phyloP scores from a whole-genome alignment of 441 rosid species.

The Kokia cookei region DNA sequence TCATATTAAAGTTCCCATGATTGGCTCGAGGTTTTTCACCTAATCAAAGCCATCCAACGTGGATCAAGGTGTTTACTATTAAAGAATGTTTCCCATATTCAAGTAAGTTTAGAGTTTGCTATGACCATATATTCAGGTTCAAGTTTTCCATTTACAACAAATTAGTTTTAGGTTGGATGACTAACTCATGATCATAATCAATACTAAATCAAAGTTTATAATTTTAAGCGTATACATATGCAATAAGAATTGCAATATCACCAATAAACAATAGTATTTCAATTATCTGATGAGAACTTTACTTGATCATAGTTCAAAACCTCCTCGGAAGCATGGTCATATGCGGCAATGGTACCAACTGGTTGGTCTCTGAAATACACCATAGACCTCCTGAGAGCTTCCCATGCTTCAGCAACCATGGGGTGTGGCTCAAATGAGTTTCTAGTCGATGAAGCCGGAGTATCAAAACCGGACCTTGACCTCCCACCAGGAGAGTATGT shows the following conservation, averaged over 20 bases:
- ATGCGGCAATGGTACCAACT: not conserved
- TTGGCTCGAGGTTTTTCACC: not conserved
- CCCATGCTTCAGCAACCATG: slow-evolving; percentile 97
- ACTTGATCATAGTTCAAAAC: slow-evolving; percentile 85
- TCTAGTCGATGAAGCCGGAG: slow-evolving; percentile 66
- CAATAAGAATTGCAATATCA: not conserved
- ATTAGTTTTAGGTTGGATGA: not conserved
- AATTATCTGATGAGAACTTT: slow-evolving; percentile 1
- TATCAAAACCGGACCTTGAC: slow-evolving; percentile 73
- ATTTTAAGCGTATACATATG: not conserved
- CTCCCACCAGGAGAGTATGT: slow-evolving; percentile 44
- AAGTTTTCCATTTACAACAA: not conserved
- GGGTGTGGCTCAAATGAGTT: slow-evolving; percentile 86
- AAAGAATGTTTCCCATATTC: not conserved
- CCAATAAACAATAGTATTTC: not conserved
- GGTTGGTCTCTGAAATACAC: slow-evolving; percentile 60
- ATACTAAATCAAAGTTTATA: slow-evolving; percentile 2
- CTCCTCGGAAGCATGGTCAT: slow-evolving; percentile 81
- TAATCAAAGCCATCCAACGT: not conserved
- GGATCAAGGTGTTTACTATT: not conserved
- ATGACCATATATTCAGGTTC: not conserved
- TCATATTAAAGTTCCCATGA: not conserved
- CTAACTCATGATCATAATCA: not conserved
- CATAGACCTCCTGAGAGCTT: slow-evolving; percentile 60
- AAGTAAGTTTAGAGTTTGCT: not conserved